Evolutionary conservation across 192 early-diverging fungal species (phyloP), one percentile per base, ranked within the genome.

Genomic region (Gryganskiella cystojenkinii): DNA sequence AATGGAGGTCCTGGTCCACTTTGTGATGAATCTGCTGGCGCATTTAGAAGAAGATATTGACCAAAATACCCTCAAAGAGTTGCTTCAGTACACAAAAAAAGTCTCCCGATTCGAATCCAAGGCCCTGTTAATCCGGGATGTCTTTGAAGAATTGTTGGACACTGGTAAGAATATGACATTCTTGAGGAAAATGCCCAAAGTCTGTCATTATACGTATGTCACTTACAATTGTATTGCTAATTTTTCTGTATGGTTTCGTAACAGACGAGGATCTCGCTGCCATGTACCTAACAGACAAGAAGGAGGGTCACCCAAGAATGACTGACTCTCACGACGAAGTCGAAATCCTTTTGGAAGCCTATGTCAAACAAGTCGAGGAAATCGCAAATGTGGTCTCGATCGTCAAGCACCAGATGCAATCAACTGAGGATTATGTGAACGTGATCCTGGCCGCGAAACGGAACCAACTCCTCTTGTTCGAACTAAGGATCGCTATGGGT

Each of bases 331-430:
- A 97, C 65, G 90, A 93, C 54, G 95, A 97, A 56, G 89, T 91
- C 15, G 95, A 97, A 81, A 86, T 97, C 46, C 81, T 97, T 73
- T 80, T 97, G 61, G 95, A 97, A 74, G 87, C 95, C 15, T 97
- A 97, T 67, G 66, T 93, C 33, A 95, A 92, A 67, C 86, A 94
- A 61, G 86, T 90, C 3, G 94, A 95, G 67, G 95, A 95, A 73
- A 88, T 94, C 30, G 89, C 89, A 33, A 87, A 90, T 70, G 86
- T 88, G 60, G 85, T 92, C 44, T 81, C 90, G 22, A 85, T 87
- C 0, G 76, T 92, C n/a, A 85, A 86, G 22, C 83, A 87, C 20
- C 83, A 92, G 58, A 85, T 92, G 82, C 82, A 88, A 47, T 89
- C 91, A 1, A 94, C 94, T 1, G 92, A 95, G 65, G 91, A 92